Evolutionary conservation across 352 stramenopile species (phyloP).

Genomic region (Pythium aristosporum): DNA sequence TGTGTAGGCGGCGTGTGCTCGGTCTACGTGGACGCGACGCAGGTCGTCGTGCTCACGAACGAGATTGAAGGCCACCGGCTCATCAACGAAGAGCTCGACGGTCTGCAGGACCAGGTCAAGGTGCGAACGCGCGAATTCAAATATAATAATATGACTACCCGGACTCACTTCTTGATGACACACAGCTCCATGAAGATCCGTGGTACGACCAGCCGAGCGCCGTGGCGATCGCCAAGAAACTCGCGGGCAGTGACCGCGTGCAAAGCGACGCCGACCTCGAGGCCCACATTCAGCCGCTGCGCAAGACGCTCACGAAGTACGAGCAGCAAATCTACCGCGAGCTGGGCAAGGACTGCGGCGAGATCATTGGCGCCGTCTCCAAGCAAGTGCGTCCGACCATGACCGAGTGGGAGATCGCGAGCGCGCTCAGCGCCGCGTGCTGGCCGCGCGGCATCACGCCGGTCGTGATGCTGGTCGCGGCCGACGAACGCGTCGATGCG

Average conservation of each 20-base stretch:
- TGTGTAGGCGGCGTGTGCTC: conserved; percentile 47
- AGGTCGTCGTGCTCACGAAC: conserved; percentile 61
- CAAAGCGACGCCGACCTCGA: conserved; percentile 29
- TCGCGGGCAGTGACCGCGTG: conserved; percentile 42
- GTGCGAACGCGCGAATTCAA: not conserved
- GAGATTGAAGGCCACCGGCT: conserved; percentile 74
- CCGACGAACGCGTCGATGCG: conserved; percentile 61
- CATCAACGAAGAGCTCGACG: conserved; percentile 65
- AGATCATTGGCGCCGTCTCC: conserved; percentile 58
- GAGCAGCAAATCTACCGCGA: conserved; percentile 56
- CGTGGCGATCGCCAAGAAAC: conserved; percentile 29
- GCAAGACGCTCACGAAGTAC: conserved; percentile 47
- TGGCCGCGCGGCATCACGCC: conserved; percentile 51
- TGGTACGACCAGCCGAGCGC: conserved; percentile 46
- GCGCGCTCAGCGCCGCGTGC: conserved; percentile 38
- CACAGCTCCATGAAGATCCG: conserved; percentile 44
- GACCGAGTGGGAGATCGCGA: conserved; percentile 59
- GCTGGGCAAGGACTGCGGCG: conserved; percentile 56
- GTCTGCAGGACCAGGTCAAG: conserved; percentile 41
- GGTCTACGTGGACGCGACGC: conserved; percentile 56
- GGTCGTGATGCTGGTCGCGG: conserved; percentile 57
- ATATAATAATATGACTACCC: not conserved
- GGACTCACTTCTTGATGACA: not conserved
- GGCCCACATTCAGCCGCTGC: conserved; percentile 34
- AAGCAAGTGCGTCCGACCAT: conserved; percentile 39